Conservation (phyloP, 805 yeast genomes). For the Cyberlindnera mycetangii region DNA sequence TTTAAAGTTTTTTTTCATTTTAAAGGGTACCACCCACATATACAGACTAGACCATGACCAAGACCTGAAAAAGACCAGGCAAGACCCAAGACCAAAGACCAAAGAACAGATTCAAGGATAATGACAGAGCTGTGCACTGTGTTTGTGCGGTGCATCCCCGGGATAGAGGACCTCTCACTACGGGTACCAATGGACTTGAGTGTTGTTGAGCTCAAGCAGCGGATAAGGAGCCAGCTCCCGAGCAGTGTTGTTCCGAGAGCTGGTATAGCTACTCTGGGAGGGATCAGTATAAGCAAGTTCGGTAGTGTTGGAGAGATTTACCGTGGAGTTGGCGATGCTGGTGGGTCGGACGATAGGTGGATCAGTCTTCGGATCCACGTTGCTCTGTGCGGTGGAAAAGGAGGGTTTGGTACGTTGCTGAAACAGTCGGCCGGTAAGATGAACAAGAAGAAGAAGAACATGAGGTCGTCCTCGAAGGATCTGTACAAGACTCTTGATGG, state of each 20-base stretch:
- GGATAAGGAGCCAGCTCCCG: constrained; percentile 14
- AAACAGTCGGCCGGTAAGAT: constrained; percentile 39
- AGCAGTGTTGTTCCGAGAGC: neutral
- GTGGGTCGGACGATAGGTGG: neutral
- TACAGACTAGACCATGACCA: too few relatives aligned
- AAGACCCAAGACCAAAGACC: too few relatives aligned
- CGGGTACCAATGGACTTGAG: constrained; percentile 1
- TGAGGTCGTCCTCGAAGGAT: constrained; percentile 29
- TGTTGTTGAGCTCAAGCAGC: neutral
- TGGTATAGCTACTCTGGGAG: constrained; percentile 16
- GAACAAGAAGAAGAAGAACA: constrained; percentile 29
- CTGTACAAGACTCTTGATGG: constrained; percentile 41
- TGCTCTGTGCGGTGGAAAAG: constrained; percentile 49
- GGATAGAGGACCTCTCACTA: constrained; percentile 16
- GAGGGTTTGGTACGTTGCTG: constrained; percentile 45
- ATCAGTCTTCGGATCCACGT: constrained; percentile 33
- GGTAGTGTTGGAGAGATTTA: constrained; percentile 12
- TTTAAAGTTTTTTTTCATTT: too few relatives aligned
- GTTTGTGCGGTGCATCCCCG: constrained; percentile 19
- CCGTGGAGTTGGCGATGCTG: neutral
- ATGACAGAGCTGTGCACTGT: constrained; percentile 8
- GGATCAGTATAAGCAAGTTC: constrained; percentile 11
- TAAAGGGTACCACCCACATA: too few relatives aligned
- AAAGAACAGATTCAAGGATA: neutral
- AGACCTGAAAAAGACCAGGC: too few relatives aligned